Evolutionary conservation across 1,284 basidiomycete species (phyloP), one percentile per base, ranked within the genome.

Genomic region (Pascua guehoae): DNA sequence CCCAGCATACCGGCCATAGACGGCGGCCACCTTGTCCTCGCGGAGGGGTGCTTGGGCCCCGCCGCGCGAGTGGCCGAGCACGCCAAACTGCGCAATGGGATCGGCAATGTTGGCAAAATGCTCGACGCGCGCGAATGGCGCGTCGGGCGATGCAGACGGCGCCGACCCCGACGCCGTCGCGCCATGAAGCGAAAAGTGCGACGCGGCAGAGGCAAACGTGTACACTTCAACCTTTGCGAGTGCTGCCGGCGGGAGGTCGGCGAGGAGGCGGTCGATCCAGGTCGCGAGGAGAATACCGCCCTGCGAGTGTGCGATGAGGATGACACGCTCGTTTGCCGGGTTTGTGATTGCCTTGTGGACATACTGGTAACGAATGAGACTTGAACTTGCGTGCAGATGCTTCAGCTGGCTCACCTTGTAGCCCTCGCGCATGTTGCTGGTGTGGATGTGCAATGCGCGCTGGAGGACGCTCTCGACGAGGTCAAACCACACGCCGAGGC

Each of bases 141-240:
- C n/a, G 47, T 48, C 10, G 47, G 24, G 24, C 24, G 24, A 32
- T 38, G 64, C 67, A 52, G 16, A 36, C 9, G 12, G 53, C 36
- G 17, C 16, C 32, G 16, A 18, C 43, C 17, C 40, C 38, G 48
- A n/a, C 51, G n/a, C 32, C 15, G 24, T 15, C 5, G 44, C 10
- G 9, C 47, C 53, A 1, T 64, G 66, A 41, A 58, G 61, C 32
- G 60, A 65, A 41, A 71, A 70, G 58, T 73, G 71, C 51, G 67
- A 70, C n/a, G 69, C 68, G 12, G 69, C 71, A 0, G 59, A 63
- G 7, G 68, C 70, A 50, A 73, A 73, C 0, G 71, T 71, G 64
- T 73, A 73, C 40, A 73, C 57, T 53, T 73, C 70, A 50, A 71
- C 53, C 51, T 69, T 70, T 47, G 53, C 32, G n/a, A 71, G 64